phyloP scores from a whole-genome alignment of 805 yeast genomes.

The Peterozyma toletana region DNA sequence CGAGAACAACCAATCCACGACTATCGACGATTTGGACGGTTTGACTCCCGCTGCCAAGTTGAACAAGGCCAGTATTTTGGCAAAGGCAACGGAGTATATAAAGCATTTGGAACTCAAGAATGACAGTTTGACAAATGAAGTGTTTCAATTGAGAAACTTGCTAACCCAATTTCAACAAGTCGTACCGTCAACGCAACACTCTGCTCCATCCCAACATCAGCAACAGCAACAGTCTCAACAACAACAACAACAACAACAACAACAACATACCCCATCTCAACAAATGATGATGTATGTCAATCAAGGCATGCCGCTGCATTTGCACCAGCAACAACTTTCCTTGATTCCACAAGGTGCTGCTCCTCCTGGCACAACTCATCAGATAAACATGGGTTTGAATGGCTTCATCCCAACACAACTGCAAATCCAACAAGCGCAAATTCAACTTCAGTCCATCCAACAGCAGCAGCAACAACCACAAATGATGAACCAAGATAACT shows the following conservation, averaged over 20 bases:
- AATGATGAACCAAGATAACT: background rate
- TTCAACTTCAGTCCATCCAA: slow-evolving; percentile 6
- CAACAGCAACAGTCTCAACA: background rate
- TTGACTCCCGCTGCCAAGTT: slow-evolving; percentile 67
- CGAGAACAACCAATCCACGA: slow-evolving; percentile 28
- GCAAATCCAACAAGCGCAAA: slow-evolving; percentile 7
- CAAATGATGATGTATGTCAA: slow-evolving; percentile 1
- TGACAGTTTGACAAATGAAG: slow-evolving; percentile 40
- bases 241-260: slow-evolving; percentile 3
- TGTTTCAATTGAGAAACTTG: slow-evolving; percentile 33
- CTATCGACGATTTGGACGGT: slow-evolving; percentile 56
- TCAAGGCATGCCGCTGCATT: too few species aligned
- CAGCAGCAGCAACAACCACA: background rate
- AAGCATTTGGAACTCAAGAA: slow-evolving; percentile 62
- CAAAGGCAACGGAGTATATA: slow-evolving; percentile 78
- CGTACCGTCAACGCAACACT: slow-evolving; percentile 1
- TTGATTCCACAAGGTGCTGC: background rate
- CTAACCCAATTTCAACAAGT: slow-evolving; percentile 10
- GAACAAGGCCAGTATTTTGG: slow-evolving; percentile 70
- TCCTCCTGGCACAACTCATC: slow-evolving; percentile 1
- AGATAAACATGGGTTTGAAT: slow-evolving; percentile 7
- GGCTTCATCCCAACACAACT: slow-evolving; percentile 8
- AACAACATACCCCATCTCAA: slow-evolving; percentile 7
- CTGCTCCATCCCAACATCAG: background rate
- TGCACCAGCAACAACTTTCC: slow-evolving; percentile 3